phyloP scores from a whole-genome alignment of 2,329 filamentous ascomycete genomes.

The Gremmenia infestans region DNA sequence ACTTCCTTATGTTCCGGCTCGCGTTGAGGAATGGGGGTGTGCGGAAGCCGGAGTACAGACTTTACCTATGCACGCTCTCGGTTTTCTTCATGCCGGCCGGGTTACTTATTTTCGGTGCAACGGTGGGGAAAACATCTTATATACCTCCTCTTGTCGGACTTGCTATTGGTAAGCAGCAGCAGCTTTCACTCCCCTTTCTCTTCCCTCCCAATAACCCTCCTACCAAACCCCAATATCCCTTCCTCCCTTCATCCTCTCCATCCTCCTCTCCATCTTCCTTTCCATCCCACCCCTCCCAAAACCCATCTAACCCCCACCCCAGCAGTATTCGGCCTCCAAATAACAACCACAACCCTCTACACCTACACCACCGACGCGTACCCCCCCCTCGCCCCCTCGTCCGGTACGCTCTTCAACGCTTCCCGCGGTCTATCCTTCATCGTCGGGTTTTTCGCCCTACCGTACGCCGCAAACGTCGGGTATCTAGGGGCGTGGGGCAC shows the following conservation, averaged over 20 bases:
- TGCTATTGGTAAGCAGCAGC: constrained; percentile 7
- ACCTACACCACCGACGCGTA: constrained; percentile 28
- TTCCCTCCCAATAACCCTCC: no score
- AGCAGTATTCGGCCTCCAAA: constrained; percentile 26
- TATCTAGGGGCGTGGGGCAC: constrained; percentile 26
- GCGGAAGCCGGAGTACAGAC: constrained; percentile 27
- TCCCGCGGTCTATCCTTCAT: constrained; percentile 24
- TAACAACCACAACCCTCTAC: constrained; percentile 25
- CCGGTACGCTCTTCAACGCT: constrained; percentile 26
- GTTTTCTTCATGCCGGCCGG: constrained; percentile 28
- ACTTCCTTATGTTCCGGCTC: constrained; percentile 21
- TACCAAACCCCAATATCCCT: no score
- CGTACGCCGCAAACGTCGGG: constrained; percentile 18
- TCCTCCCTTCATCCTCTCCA: no score
- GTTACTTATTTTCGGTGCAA: constrained; percentile 27
- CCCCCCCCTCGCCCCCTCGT: constrained; percentile 25
- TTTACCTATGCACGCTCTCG: constrained; percentile 24
- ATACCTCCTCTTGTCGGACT: constrained; percentile 25
- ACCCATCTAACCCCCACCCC: no score
- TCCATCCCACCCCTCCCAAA: no score
- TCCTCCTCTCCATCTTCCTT: no score
- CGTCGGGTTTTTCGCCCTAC: constrained; percentile 25
- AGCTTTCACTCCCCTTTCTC: no score
- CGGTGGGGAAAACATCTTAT: constrained; percentile 18
- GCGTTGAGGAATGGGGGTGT: constrained; percentile 15